phyloP scores from a whole-genome alignment of 2,329 filamentous ascomycete species.

The Beauveria caledonica region DNA sequence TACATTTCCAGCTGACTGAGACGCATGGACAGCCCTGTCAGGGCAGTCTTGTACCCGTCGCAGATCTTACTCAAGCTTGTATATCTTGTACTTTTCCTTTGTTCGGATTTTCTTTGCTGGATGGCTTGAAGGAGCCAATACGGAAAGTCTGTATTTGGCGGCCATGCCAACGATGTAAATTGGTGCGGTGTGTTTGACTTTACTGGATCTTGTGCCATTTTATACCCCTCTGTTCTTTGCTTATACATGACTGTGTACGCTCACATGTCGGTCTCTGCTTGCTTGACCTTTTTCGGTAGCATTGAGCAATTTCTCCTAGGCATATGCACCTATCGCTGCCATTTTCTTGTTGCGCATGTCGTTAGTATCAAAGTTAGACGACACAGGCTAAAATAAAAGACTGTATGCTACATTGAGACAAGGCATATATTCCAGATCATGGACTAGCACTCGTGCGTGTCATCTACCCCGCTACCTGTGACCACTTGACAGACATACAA shows the following conservation, averaged over 20 bases:
- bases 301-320: background rate
- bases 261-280: background rate
- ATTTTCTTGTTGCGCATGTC: background rate
- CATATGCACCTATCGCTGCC: background rate
- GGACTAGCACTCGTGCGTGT: too few relatives aligned
- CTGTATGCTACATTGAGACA: background rate
- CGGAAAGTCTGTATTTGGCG: background rate
- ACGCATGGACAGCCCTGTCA: background rate
- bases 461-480: too few relatives aligned
- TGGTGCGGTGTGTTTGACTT: background rate
- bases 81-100: background rate
- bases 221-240: constrained; percentile 7
- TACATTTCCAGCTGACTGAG: background rate
- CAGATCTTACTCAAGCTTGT: background rate
- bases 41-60: background rate
- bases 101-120: background rate
- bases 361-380: background rate
- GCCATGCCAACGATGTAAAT: background rate
- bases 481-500: too few relatives aligned
- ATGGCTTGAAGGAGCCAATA: background rate
- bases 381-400: background rate
- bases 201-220: background rate
- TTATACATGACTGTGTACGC: background rate
- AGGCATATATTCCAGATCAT: background rate
- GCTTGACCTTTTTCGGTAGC: background rate